Conservation (phyloP, 1,284 basidiomycete species). For the Singerocomus inundabilis region DNA sequence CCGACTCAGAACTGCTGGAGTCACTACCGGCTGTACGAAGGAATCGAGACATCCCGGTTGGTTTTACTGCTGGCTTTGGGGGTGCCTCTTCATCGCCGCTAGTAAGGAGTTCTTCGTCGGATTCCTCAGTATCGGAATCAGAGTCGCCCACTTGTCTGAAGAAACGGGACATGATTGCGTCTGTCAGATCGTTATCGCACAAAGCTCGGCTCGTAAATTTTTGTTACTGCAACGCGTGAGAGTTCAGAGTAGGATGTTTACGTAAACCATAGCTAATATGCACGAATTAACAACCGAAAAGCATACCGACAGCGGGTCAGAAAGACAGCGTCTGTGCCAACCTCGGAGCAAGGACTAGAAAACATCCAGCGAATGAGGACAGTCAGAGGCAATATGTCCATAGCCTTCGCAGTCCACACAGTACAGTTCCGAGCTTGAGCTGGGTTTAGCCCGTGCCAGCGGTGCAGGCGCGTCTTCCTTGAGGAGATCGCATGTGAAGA, state of each 20-base stretch:
- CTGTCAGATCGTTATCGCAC: slow-evolving; percentile 28
- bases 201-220: slow-evolving; percentile 21
- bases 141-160: slow-evolving; percentile 83
- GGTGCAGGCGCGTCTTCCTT: slow-evolving; percentile 37
- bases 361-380: slow-evolving; percentile 78
- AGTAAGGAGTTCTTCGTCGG: slow-evolving; percentile 80
- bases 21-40: slow-evolving; percentile 54
- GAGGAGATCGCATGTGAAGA: slow-evolving; percentile 72
- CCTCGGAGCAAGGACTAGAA: slow-evolving; percentile 44
- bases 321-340: too few relatives aligned
- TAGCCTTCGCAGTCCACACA: slow-evolving; percentile 78
- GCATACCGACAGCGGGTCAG: slow-evolving; percentile 15
- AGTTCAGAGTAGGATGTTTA: slow-evolving; percentile 15
- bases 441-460: slow-evolving; percentile 8
- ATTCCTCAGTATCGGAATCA: slow-evolving; percentile 74
- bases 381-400: slow-evolving; percentile 68
- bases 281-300: slow-evolving; percentile 4
- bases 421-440: slow-evolving; percentile 41
- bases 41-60: slow-evolving; percentile 71
- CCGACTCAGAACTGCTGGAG: slow-evolving; percentile 43
- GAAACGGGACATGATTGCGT: slow-evolving; percentile 74
- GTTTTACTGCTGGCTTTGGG: slow-evolving; percentile 52
- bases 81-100: slow-evolving; percentile 67
- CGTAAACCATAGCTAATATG: slow-evolving; percentile 19
- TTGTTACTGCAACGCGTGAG: slow-evolving; percentile 9